Evolutionary conservation across 352 stramenopile genomes (phyloP).

Genomic region (Blastocystis hominis): DNA sequence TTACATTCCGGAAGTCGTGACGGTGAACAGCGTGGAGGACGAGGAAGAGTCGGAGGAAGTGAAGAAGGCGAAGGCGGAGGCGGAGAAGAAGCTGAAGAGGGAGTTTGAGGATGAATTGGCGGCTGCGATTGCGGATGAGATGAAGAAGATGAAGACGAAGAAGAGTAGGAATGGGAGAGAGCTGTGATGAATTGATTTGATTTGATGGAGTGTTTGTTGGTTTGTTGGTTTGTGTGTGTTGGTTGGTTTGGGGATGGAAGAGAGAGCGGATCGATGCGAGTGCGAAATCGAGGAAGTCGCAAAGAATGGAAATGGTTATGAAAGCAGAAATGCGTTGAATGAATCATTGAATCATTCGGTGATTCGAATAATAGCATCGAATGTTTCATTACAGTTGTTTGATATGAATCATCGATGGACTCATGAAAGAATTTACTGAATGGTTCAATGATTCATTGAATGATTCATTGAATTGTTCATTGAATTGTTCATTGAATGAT

Average conservation of each 20-base stretch:
- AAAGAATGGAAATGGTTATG: background rate
- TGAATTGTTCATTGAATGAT: too few species aligned
- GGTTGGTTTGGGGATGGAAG: too few species aligned
- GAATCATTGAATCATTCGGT: too few species aligned
- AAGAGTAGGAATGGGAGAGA: constrained; percentile 4
- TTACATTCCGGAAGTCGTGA: constrained; percentile 92
- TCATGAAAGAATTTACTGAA: too few species aligned
- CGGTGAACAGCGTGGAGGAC: background rate
- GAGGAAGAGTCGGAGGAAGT: constrained; percentile 2
- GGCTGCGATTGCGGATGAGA: constrained; percentile 36
- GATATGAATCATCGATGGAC: too few species aligned
- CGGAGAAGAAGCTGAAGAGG: constrained; percentile 35
- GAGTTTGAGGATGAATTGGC: constrained; percentile 53
- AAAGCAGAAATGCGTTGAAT: too few species aligned
- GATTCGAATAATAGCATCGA: too few species aligned
- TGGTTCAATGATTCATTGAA: too few species aligned
- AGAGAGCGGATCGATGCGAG: too few species aligned
- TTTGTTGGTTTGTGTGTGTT: background rate
- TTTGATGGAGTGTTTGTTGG: background rate
- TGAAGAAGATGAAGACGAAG: constrained; percentile 58
- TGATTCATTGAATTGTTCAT: too few species aligned
- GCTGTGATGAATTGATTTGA: constrained; percentile 21
- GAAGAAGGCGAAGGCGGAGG: constrained; percentile 31
- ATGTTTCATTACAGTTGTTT: too few species aligned
- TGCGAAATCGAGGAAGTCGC: background rate